A percentile compares a stretch with the other conserved stretches of the same genome.
phyloP scores from a whole-genome alignment of 345 rosid species.

The Salix viminalis region DNA sequence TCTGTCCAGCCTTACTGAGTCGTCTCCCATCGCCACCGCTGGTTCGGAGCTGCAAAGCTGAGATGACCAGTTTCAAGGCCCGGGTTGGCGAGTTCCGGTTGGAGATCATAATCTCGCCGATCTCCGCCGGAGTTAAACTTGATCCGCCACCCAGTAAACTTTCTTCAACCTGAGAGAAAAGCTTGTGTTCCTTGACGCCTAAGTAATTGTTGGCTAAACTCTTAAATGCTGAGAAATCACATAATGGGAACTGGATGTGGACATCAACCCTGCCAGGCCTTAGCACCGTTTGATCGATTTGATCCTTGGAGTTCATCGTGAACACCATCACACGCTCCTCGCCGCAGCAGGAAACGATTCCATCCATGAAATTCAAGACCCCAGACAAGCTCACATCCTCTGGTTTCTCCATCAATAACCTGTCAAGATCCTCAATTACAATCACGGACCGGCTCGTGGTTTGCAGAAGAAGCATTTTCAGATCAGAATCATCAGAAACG shows the following conservation, averaged over 20 bases:
- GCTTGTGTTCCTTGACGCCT: slow-evolving; percentile 27
- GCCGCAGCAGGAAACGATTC: slow-evolving; percentile 18
- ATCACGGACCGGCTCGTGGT: slow-evolving; percentile 22
- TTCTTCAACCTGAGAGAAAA: slow-evolving; percentile 20
- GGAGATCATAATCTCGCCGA: slow-evolving; percentile 26
- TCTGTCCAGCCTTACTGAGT: neutral
- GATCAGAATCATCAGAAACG: slow-evolving; percentile 12
- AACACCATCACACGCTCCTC: slow-evolving; percentile 24
- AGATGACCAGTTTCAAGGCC: slow-evolving; percentile 20
- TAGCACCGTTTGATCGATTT: slow-evolving; percentile 3
- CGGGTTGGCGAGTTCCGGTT: slow-evolving; percentile 23
- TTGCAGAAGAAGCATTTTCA: slow-evolving; percentile 18
- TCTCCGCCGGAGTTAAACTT: slow-evolving; percentile 25
- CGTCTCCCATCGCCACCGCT: neutral
- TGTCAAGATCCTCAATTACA: slow-evolving; percentile 24
- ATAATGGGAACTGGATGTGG: slow-evolving; percentile 14
- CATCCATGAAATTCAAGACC: slow-evolving; percentile 28
- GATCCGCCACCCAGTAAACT: slow-evolving; percentile 12
- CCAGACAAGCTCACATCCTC: slow-evolving; percentile 11
- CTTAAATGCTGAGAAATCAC: slow-evolving; percentile 21
- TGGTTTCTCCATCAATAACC: neutral
- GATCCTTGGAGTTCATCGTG: slow-evolving; percentile 13
- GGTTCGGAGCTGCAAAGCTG: slow-evolving; percentile 19
- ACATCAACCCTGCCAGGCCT: slow-evolving; percentile 27
- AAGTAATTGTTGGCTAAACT: slow-evolving; percentile 22